Conservation (phyloP, 805 yeast species). For the Nakazawaea wickerhamii region DNA sequence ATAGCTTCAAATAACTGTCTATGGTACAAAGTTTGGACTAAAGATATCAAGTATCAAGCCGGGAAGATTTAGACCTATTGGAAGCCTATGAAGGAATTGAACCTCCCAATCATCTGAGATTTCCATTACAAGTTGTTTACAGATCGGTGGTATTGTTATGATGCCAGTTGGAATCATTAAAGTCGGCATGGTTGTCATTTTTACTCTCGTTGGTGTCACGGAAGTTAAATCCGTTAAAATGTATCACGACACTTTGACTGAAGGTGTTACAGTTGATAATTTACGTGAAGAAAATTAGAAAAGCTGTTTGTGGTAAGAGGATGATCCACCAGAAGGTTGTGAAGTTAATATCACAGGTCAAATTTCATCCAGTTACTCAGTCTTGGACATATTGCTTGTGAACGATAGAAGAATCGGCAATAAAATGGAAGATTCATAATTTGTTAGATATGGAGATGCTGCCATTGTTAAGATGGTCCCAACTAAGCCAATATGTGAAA, state of each 20-base stretch:
- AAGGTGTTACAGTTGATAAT: slow-evolving; percentile 91
- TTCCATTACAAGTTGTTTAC: slow-evolving; percentile 88
- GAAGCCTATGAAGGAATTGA: slow-evolving; percentile 83
- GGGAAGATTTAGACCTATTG: slow-evolving; percentile 74
- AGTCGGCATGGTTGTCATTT: slow-evolving; percentile 86
- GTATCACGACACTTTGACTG: slow-evolving; percentile 76
- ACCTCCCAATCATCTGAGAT: slow-evolving; percentile 84
- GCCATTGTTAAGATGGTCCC: slow-evolving; percentile 88
- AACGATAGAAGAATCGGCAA: slow-evolving; percentile 91
- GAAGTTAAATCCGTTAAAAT: slow-evolving; percentile 86
- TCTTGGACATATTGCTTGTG: slow-evolving; percentile 90
- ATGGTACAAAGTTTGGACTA: slow-evolving; percentile 85
- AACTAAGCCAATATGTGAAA: slow-evolving; percentile 90
- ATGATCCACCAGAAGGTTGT: slow-evolving; percentile 79
- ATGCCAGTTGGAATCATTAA: slow-evolving; percentile 90
- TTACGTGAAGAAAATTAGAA: slow-evolving; percentile 82
- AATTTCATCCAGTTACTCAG: slow-evolving; percentile 86
- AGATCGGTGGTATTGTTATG: slow-evolving; percentile 89
- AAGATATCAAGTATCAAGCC: slow-evolving; percentile 74
- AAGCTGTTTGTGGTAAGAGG: slow-evolving; percentile 91
- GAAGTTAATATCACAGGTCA: slow-evolving; percentile 87
- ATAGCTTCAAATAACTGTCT: slow-evolving; percentile 77
- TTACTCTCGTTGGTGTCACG: slow-evolving; percentile 89
- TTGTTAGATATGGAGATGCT: slow-evolving; percentile 95
- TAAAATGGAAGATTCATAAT: slow-evolving; percentile 84